phyloP scores from a whole-genome alignment of 164 flowering plant species.

The Hamamelis virginiana region DNA sequence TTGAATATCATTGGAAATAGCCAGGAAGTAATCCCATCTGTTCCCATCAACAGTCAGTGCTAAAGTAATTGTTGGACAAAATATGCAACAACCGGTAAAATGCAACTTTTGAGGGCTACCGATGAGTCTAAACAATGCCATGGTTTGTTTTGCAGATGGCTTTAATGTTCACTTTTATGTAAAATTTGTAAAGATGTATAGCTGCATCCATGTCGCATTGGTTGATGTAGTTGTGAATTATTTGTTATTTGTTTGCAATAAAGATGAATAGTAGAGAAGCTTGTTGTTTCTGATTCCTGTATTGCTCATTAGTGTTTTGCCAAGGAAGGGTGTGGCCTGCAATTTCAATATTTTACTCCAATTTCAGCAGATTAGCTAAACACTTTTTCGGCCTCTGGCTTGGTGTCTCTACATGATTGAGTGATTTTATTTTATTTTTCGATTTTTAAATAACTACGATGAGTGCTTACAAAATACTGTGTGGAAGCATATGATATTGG shows the following conservation, averaged over 20 bases:
- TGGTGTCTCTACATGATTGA: background rate
- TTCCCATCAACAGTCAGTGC: constrained; percentile 14
- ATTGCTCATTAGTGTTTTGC: background rate
- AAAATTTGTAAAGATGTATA: background rate
- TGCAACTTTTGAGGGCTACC: background rate
- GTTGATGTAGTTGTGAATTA: background rate
- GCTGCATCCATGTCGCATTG: background rate
- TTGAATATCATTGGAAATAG: constrained; percentile 29
- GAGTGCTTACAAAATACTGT: background rate
- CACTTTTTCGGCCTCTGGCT: background rate
- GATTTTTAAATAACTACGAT: background rate
- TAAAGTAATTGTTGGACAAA: background rate
- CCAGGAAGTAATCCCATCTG: constrained; percentile 65
- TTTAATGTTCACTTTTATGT: background rate
- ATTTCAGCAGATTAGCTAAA: background rate
- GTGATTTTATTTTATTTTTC: background rate
- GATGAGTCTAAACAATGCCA: background rate
- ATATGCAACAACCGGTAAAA: background rate
- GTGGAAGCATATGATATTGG: background rate
- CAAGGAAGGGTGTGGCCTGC: background rate
- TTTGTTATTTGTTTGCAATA: background rate
- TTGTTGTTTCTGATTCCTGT: background rate
- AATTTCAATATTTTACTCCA: background rate
- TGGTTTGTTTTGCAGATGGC: background rate
- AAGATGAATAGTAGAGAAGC: background rate